Evolutionary conservation across 1,139 yeast species (phyloP).

Genomic region (Kodamaea ohmeri): DNA sequence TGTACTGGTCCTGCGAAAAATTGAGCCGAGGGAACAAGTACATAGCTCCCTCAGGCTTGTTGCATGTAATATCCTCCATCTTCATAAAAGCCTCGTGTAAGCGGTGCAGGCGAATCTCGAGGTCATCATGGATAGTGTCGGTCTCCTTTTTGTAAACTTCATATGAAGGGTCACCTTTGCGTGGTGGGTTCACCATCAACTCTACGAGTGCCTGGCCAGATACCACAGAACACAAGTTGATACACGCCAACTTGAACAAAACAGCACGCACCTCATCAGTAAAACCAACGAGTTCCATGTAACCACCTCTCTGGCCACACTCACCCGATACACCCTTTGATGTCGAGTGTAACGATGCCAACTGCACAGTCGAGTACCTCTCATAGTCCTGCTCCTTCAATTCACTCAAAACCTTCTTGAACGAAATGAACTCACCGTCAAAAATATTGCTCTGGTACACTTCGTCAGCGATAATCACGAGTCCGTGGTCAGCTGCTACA

Average conservation of each 20-base stretch:
- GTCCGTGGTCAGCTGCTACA: slow-evolving; percentile 79
- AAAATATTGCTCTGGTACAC: slow-evolving; percentile 93
- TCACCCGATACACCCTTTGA: slow-evolving; percentile 97
- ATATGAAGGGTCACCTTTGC: slow-evolving; percentile 71
- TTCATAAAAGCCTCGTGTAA: slow-evolving; percentile 67
- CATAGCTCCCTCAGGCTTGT: slow-evolving; percentile 96
- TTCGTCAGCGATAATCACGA: slow-evolving; percentile 95
- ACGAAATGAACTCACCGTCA: slow-evolving; percentile 61
- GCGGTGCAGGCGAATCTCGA: slow-evolving; percentile 59
- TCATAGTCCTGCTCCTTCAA: slow-evolving; percentile 54
- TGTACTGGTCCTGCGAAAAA: slow-evolving; percentile 47
- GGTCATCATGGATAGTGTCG: slow-evolving; percentile 54
- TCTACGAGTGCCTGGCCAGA: slow-evolving; percentile 92
- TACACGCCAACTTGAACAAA: slow-evolving; percentile 81
- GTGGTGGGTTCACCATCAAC: slow-evolving; percentile 90
- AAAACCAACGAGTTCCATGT: slow-evolving; percentile 90
- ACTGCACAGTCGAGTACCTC: slow-evolving; percentile 67
- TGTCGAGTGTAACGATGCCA: slow-evolving; percentile 92
- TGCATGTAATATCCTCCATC: slow-evolving; percentile 81
- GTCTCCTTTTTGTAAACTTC: slow-evolving; percentile 64
- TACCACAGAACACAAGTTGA: slow-evolving; percentile 89
- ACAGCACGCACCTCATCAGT: slow-evolving; percentile 63
- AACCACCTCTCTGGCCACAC: slow-evolving; percentile 99
- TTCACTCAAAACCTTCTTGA: slow-evolving; percentile 64
- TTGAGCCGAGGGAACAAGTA: slow-evolving; percentile 82